Evolutionary conservation across 108 stramenopile genomes (phyloP), one percentile per base, ranked within the genome.

Genomic region (Phaeodactylum tricornutum): DNA sequence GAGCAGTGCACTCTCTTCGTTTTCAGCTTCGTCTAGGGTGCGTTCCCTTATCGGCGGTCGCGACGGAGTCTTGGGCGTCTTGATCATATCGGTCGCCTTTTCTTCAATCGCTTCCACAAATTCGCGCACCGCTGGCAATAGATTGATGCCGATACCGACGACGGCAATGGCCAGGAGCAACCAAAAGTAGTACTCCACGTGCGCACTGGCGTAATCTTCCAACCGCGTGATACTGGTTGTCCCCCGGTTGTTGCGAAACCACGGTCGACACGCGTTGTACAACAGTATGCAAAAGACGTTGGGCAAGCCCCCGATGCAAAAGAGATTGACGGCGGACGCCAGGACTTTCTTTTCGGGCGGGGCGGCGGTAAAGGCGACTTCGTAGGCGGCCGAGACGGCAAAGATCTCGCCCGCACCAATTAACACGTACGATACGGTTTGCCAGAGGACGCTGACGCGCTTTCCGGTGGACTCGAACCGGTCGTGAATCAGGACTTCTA

Each of bases 391-490:
- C 29, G 79, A 81, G 0, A 85, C 75, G 21, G 83, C 75, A 66
- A 90, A 90, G 29, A 90, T 90, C 48, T 90, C 88, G 14, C 88
- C 88, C 46, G 57, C 61, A 4, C 88, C 88, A 65, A 90, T 83
- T 35, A 90, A 62, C 45, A 84, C 64, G 48, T 85, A 90, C 22
- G 79, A 54, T 29, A 71, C 67, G 9, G 75, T 60, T 50, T 90
- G 88, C 88, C 88, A 90, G 24, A 79, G 45, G 26, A 90, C 69
- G 48, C 61, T 81, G 7, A 90, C 55, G 42, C 64, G 47, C 52
- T 69, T 64, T 17, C 81, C 81, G 16, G 53, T 75, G 11, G 41
- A 29, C 42, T 55, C 37, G 34, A 75, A 90, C 12, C 53, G 49
- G 3, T 50, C 45, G 53, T 83, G 88, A 29, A 90, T 85, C 39